phyloP scores from a whole-genome alignment of 2,329 filamentous ascomycete species.

The Colletotrichum sp. region DNA sequence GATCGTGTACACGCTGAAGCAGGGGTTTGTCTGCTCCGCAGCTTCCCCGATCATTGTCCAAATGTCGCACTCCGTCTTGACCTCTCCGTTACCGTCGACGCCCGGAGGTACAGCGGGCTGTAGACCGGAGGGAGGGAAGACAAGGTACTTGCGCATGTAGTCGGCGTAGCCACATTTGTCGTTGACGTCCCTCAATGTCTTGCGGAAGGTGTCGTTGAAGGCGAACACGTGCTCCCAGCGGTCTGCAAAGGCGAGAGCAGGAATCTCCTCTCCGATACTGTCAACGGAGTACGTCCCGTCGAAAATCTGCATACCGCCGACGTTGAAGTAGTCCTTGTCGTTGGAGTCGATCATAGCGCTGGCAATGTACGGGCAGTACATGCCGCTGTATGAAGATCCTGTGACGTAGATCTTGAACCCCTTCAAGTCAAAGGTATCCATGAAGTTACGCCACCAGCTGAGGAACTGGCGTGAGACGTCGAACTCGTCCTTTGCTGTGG shows the following conservation, averaged over 20 bases:
- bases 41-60: conserved; percentile 58
- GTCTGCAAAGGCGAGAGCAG: conserved; percentile 64
- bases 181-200: conserved; percentile 54
- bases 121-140: conserved; percentile 70
- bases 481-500: conserved; percentile 68
- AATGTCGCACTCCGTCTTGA: conserved; percentile 59
- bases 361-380: conserved; percentile 74
- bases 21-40: conserved; percentile 69
- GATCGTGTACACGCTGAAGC: conserved; percentile 80
- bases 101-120: conserved; percentile 58
- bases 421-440: conserved; percentile 72
- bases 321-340: conserved; percentile 70
- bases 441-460: conserved; percentile 81
- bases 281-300: conserved; percentile 69
- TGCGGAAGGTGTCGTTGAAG: conserved; percentile 65
- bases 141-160: conserved; percentile 65
- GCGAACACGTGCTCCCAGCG: conserved; percentile 65
- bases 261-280: conserved; percentile 46
- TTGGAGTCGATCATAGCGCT: conserved; percentile 73
- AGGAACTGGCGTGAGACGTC: conserved; percentile 76
- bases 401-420: conserved; percentile 75
- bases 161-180: conserved; percentile 67
- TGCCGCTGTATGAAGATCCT: conserved; percentile 74
- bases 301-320: conserved; percentile 74
- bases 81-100: conserved; percentile 36